Percentiles rank a stretch among this genome's conserved stretches.
Conservation (phyloP, 2,329 filamentous ascomycete species). For the Clarireedia hainanense region DNA sequence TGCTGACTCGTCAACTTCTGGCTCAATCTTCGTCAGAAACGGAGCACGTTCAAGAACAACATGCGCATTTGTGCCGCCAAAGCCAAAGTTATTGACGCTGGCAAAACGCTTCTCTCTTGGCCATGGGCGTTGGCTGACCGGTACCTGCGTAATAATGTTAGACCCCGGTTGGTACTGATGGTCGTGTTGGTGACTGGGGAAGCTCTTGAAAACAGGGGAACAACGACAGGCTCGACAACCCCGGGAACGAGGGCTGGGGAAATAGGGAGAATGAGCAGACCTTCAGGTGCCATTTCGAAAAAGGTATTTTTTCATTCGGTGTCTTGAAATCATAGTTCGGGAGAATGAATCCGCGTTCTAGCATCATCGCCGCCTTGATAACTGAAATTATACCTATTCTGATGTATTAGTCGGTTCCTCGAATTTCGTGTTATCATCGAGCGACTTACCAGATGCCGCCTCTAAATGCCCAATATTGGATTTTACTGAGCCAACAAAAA, state of each 20-base stretch:
- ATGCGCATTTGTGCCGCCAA: constrained; percentile 17
- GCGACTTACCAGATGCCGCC: constrained; percentile 20
- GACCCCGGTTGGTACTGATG: too few species aligned
- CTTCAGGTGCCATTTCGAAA: constrained; percentile 32
- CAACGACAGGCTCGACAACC: background rate
- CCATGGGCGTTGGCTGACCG: constrained; percentile 24
- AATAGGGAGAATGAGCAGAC: constrained; percentile 14
- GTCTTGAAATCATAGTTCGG: constrained; percentile 23
- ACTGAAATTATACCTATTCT: constrained; percentile 33
- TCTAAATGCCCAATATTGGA: constrained; percentile 38
- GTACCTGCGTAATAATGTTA: constrained; percentile 18
- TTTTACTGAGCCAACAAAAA: constrained; percentile 24
- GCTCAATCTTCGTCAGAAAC: constrained; percentile 22
- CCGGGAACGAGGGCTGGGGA: background rate
- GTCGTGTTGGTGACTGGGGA: too few species aligned
- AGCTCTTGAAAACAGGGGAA: too few species aligned
- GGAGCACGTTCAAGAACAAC: constrained; percentile 20
- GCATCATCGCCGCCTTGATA: constrained; percentile 37
- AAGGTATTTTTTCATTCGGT: constrained; percentile 32
- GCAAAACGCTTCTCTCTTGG: constrained; percentile 37
- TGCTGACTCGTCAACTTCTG: constrained; percentile 11
- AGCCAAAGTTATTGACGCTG: constrained; percentile 29
- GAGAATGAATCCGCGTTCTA: constrained; percentile 20
- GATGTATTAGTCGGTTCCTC: background rate
- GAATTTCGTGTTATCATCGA: background rate